Percentiles rank a stretch among this genome's conserved stretches.
Evolutionary conservation across 441 rosid genomes (phyloP).

Genomic region (Pelargonium cotyledonis): DNA sequence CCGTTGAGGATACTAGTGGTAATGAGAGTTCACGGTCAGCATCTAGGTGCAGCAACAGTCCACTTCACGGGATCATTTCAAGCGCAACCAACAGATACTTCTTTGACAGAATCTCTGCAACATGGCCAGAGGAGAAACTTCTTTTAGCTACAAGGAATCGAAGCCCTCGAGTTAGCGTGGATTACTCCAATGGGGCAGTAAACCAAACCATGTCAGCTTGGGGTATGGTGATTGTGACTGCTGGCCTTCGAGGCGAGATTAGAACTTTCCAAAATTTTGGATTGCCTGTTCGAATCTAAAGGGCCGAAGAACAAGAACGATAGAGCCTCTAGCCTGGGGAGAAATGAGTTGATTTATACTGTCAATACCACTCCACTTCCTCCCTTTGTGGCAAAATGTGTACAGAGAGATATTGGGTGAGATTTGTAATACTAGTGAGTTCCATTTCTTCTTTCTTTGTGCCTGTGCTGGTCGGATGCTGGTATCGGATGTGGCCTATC

Average conservation of each 20-base stretch:
- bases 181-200: constrained; percentile 34
- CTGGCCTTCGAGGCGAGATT: constrained; percentile 81
- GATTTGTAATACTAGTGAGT: constrained; percentile 51
- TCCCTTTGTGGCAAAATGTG: constrained; percentile 22
- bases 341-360: too few relatives aligned
- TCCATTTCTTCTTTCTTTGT: constrained; percentile 32
- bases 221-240: constrained; percentile 92
- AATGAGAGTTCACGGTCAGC: constrained; percentile 36
- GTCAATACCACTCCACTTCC: too few relatives aligned
- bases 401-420: constrained; percentile 46
- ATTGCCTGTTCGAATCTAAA: constrained; percentile 62
- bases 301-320: not conserved
- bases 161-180: constrained; percentile 55
- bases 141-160: constrained; percentile 38
- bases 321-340: constrained; percentile 8
- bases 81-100: constrained; percentile 77
- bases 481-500: not conserved
- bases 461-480: constrained; percentile 30
- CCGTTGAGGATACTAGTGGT: constrained; percentile 50
- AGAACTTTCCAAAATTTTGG: constrained; percentile 88
- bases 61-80: constrained; percentile 70
- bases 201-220: constrained; percentile 60
- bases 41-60: constrained; percentile 48
- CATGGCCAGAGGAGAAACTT: constrained; percentile 94
- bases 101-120: constrained; percentile 82